Evolutionary conservation across 2,329 filamentous ascomycete genomes (phyloP).

Genomic region (Fusarium sp.): DNA sequence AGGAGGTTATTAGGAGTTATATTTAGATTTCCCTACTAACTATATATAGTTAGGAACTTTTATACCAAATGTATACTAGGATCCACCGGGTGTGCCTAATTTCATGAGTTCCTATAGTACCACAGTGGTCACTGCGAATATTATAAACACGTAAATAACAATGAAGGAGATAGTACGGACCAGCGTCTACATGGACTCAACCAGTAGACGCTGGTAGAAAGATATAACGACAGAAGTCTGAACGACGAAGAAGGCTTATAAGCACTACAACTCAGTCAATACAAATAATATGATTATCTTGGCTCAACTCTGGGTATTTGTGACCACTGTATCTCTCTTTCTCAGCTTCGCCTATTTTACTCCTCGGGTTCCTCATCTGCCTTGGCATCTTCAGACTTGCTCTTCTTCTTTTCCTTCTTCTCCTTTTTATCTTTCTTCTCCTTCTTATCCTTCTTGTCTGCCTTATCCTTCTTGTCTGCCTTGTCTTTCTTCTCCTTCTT

Average conservation of each 20-base stretch:
- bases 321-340: constrained; percentile 23
- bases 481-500: constrained; percentile 24
- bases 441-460: constrained; percentile 12
- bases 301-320: constrained; percentile 38
- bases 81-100: too few relatives aligned
- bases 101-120: too few relatives aligned
- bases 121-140: too few relatives aligned
- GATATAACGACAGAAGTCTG: neutral
- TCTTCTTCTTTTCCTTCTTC: constrained; percentile 29
- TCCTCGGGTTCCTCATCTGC: constrained; percentile 20
- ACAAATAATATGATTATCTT: constrained; percentile 3
- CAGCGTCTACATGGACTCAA: too few relatives aligned
- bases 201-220: too few relatives aligned
- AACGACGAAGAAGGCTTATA: neutral
- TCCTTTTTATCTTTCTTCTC: constrained; percentile 18
- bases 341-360: constrained; percentile 24
- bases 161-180: too few relatives aligned
- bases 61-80: too few relatives aligned
- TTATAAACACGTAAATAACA: too few relatives aligned
- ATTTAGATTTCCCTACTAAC: too few relatives aligned
- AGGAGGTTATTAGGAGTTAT: too few relatives aligned
- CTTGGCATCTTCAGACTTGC: constrained; percentile 14
- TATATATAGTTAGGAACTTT: too few relatives aligned
- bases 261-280: neutral
- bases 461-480: constrained; percentile 7